These are phyloP conservation scores for Globisporangium canariense DNA, from an alignment of 352 stramenopile genomes.

Conservation along the genomic window DNA sequence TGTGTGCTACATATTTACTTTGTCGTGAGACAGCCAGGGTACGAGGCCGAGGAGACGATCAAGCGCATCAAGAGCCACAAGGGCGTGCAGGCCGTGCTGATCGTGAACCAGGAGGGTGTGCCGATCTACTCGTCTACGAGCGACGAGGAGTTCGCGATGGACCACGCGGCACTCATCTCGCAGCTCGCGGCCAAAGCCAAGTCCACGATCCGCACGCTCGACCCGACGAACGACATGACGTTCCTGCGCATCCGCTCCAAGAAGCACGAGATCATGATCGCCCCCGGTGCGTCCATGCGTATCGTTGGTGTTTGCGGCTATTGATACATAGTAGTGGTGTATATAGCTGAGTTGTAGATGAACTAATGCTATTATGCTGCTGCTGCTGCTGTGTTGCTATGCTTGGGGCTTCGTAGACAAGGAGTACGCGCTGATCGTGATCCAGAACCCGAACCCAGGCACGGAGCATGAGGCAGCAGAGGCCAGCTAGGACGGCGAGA, in stretches of 20 bases:
- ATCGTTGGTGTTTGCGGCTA: neutral
- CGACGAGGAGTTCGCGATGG: conserved; percentile 85
- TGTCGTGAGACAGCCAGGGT: conserved; percentile 40
- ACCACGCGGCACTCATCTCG: conserved; percentile 85
- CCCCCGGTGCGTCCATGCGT: conserved; percentile 32
- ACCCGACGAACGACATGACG: conserved; percentile 91
- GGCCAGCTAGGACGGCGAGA: conserved; percentile 17
- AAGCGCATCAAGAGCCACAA: conserved; percentile 94
- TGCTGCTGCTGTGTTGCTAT: neutral
- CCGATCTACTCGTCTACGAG: conserved; percentile 91
- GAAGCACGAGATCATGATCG: conserved; percentile 94
- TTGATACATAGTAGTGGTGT: conserved; percentile 3
- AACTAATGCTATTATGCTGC: neutral
- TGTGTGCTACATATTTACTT: neutral
- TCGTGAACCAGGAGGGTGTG: conserved; percentile 92
- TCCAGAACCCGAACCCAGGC: conserved; percentile 86
- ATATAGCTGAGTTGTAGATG: neutral
- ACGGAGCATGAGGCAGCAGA: conserved; percentile 34
- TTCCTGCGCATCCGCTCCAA: conserved; percentile 93
- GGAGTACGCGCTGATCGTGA: conserved; percentile 92
- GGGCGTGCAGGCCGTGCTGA: conserved; percentile 90
- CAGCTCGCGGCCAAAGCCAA: conserved; percentile 90
- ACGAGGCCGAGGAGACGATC: conserved; percentile 94
- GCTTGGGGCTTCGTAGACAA: conserved; percentile 56
- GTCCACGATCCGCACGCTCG: conserved; percentile 87